phyloP scores from a whole-genome alignment of 2,329 filamentous ascomycete species.

The Aspergillus tubingensis region DNA sequence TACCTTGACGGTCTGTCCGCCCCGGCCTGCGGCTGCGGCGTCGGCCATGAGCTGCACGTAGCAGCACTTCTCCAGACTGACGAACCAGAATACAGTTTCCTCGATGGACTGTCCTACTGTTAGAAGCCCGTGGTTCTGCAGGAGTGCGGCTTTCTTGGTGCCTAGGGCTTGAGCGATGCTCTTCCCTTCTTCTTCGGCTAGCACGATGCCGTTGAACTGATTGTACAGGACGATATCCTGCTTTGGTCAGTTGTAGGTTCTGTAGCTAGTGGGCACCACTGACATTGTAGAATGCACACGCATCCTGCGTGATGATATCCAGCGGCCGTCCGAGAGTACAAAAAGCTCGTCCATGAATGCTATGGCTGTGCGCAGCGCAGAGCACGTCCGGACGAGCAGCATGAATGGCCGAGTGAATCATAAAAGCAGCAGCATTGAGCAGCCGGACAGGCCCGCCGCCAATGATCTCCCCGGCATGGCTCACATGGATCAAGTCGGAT shows the following conservation, averaged over 20 bases:
- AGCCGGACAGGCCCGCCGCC: slow-evolving; percentile 57
- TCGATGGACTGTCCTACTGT: slow-evolving; percentile 54
- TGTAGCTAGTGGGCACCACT: too few species aligned
- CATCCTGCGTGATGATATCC: slow-evolving; percentile 50
- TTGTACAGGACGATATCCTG: slow-evolving; percentile 55
- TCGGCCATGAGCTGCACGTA: slow-evolving; percentile 56
- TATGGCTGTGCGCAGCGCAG: slow-evolving; percentile 59
- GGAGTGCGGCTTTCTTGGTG: slow-evolving; percentile 52
- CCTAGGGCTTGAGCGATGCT: slow-evolving; percentile 54
- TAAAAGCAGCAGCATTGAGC: slow-evolving; percentile 53
- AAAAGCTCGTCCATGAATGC: slow-evolving; percentile 52
- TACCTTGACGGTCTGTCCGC: slow-evolving; percentile 67
- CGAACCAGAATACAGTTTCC: slow-evolving; percentile 57
- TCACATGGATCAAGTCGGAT: slow-evolving; percentile 68
- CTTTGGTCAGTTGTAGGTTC: background rate
- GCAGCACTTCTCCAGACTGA: slow-evolving; percentile 56
- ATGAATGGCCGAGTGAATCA: slow-evolving; percentile 58
- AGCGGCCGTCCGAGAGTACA: slow-evolving; percentile 45
- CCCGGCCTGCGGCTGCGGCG: slow-evolving; percentile 57
- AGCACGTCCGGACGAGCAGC: slow-evolving; percentile 56
- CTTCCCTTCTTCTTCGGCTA: slow-evolving; percentile 56
- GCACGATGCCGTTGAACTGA: slow-evolving; percentile 56
- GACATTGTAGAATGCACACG: slow-evolving; percentile 49
- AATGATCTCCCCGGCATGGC: slow-evolving; percentile 62
- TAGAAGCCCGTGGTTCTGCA: slow-evolving; percentile 57